Base-by-base conservation (phyloP, 805 yeast species). In the Metschnikowia colocasiae region DNA sequence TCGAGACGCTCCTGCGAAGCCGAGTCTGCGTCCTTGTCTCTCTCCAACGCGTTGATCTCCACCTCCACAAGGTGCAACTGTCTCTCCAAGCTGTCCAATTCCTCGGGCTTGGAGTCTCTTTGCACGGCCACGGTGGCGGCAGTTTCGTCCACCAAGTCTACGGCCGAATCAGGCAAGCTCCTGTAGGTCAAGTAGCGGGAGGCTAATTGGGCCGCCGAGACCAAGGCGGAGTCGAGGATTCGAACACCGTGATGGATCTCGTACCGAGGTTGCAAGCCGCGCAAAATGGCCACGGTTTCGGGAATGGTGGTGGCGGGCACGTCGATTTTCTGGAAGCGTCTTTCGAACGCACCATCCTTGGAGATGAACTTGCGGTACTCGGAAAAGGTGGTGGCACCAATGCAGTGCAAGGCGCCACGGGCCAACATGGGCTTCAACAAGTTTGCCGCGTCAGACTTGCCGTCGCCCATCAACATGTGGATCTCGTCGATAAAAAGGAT, bases 381-480 rank as follows among this genome's bases (percentile, higher is more conserved):
- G 48, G 85, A 85, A 59, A 89, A 84, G 1, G 99, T 94, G 23
- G 99, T 94, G 23, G 99, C 99, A 73, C 99, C 99, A 63, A 91
- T 91, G 69, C 97, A 95, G 68, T 94, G 97, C 62, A 94, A 81
- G 44, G 86, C 79, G 58, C 99, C 98, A 71, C 99, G 83, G 2
- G 99, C 97, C 54, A 94, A 80, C 78, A 95, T 95, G 32, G 99
- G 99, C 72, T 94, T 94, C 66, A 94, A 80, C 60, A 94, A 79
- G 68, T 94, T 94, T 34, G 99, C 99, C 36, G 96, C 96, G 67
- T 94, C 99, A 53, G 87, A 82, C 71, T 91, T 94, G 64, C 99
- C 99, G 64, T 94, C 96, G 59, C 99, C 99, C 99, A 94, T 94
- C 57, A 94, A 80, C 97, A 94, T 94, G 71, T 94, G 99, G 64